Evolutionary conservation across 2,329 filamentous ascomycete species (phyloP), one percentile per base, ranked within the genome.

Genomic region (Colletotrichum agaves): DNA sequence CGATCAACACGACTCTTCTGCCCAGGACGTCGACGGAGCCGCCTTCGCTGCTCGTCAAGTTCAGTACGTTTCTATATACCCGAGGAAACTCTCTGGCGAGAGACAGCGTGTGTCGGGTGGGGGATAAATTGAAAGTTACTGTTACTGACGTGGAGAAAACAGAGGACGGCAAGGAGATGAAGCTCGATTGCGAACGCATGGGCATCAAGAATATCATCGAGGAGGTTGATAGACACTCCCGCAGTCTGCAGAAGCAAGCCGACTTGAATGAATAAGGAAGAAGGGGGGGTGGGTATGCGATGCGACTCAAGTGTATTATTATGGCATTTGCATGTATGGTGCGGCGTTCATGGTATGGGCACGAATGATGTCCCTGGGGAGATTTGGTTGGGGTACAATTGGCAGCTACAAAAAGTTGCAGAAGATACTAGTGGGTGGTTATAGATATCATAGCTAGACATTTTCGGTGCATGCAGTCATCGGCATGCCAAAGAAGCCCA

Each of bases 161-260:
- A 97, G 93, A 97, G 85, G 96, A 98, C 76, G 96, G 96, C 74
- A 97, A 95, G 82, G 91, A 97, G 75, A 88, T 98, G 83, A 88
- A 89, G 37, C 87, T 98, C 43, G 90, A 97, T 76, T 86, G 93
- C 72, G 90, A 93, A 73, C 91, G 91, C 78, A 84, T 94, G 81
- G 91, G 90, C 73, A 94, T 98, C 76, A 92, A 93, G 77, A 92
- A 94, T 75, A 88, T 98, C 19, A 86, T 95, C 65, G 92, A 94
- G 78, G 94, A 98, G 80, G 90, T 97, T 49, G 92, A 98, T 78
- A 87, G 96, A 74, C 93, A 98, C 82, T 97, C 94, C 57, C 88
- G 96, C 72, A 84, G 85, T 72, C 81, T 98, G 75, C 90, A 93
- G 74, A 91, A 97, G 78, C 89, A 93, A 80, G 92, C 94, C 73